Evolutionary conservation across 495 filamentous ascomycete genomes (phyloP).

Genomic region (Penicillium coffeae): DNA sequence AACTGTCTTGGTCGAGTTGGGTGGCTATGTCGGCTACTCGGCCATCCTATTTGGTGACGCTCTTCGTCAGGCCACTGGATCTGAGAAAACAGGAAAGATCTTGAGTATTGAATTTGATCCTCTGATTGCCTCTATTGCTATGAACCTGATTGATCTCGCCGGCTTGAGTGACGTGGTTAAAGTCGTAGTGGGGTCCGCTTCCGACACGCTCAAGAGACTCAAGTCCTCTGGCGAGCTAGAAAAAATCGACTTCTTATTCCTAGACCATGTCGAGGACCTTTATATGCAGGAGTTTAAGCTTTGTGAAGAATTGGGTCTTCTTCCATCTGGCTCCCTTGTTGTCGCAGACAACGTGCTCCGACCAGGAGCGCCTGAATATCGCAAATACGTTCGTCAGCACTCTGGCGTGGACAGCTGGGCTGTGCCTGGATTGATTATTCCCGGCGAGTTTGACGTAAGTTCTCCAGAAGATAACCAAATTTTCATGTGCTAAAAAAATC

Average conservation of each 20-base stretch:
- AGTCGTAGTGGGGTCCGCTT: conserved; percentile 55
- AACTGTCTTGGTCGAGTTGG: conserved; percentile 58
- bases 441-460: conserved; percentile 13
- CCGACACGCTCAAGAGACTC: conserved; percentile 6
- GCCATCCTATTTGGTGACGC: conserved; percentile 61
- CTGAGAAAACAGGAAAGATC: conserved; percentile 27
- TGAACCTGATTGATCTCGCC: conserved; percentile 58
- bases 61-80: conserved; percentile 49
- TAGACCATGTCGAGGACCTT: conserved; percentile 16
- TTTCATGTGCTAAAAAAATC: neutral
- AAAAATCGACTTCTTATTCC: conserved; percentile 12
- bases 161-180: conserved; percentile 62
- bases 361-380: conserved; percentile 16
- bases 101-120: conserved; percentile 64
- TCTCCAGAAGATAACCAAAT: neutral
- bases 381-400: conserved; percentile 13
- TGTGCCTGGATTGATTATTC: conserved; percentile 14
- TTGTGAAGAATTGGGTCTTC: conserved; percentile 6
- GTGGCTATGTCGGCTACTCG: conserved; percentile 70
- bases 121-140: conserved; percentile 60
- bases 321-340: conserved; percentile 6
- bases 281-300: conserved; percentile 13
- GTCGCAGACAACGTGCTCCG: conserved; percentile 20
- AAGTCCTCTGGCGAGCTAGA: neutral
- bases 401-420: conserved; percentile 16